A percentile compares a stretch with the other conserved stretches of the same genome.
Evolutionary conservation across 306 rosid genomes (phyloP).

Genomic region (Urtica urens): DNA sequence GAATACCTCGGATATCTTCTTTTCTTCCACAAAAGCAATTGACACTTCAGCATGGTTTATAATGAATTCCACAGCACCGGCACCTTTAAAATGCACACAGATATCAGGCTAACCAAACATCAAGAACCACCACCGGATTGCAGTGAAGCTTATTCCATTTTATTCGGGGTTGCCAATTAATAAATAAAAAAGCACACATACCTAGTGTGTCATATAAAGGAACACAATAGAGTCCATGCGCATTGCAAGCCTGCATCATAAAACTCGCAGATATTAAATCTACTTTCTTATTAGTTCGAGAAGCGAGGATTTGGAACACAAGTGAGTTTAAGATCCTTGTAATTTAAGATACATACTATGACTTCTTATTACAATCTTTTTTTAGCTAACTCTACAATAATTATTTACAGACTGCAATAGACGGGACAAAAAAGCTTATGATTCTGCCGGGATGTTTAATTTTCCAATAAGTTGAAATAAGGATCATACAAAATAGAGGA

Average conservation of each 20-base stretch:
- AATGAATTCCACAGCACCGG: slow-evolving; percentile 78
- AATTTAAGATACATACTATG: too few relatives aligned
- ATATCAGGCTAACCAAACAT: slow-evolving; percentile 17
- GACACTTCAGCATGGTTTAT: slow-evolving; percentile 76
- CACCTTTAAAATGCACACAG: slow-evolving; percentile 46
- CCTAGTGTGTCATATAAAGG: slow-evolving; percentile 93
- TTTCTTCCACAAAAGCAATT: slow-evolving; percentile 71
- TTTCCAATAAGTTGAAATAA: too few relatives aligned
- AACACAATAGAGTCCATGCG: slow-evolving; percentile 88
- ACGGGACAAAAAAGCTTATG: too few relatives aligned
- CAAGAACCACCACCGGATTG: background rate
- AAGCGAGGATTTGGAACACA: too few relatives aligned
- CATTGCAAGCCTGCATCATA: slow-evolving; percentile 90
- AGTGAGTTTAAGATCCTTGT: too few relatives aligned
- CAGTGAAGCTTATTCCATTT: background rate
- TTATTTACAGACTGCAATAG: too few relatives aligned
- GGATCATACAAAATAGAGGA: too few relatives aligned
- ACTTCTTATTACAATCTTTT: too few relatives aligned
- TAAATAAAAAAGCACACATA: slow-evolving; percentile 28
- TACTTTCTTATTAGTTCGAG: too few relatives aligned
- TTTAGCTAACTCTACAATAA: too few relatives aligned
- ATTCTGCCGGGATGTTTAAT: too few relatives aligned
- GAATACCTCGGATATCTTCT: slow-evolving; percentile 73
- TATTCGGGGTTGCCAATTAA: slow-evolving; percentile 7
- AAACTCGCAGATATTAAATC: too few relatives aligned